A percentile compares a stretch with the other conserved stretches of the same genome.
Conservation (phyloP, 176 grass and related monocot genomes). For the Thinopyrum elongatum region DNA sequence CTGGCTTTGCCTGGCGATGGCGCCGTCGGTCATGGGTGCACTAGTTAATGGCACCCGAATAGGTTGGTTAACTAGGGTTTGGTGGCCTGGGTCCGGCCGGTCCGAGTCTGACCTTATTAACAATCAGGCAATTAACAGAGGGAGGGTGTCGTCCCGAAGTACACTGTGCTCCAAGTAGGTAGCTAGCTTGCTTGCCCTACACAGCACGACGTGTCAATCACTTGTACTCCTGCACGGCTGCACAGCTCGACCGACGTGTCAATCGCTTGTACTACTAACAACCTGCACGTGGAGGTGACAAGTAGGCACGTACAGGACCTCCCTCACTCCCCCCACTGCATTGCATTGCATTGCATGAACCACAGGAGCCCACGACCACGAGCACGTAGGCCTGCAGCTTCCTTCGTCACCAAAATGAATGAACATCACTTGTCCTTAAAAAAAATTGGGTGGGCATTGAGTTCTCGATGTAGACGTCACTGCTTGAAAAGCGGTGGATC, state of each 20-base stretch:
- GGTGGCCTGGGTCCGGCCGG: neutral
- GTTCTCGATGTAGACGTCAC: neutral
- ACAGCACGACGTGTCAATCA: neutral
- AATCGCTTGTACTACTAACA: neutral
- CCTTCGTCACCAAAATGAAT: neutral
- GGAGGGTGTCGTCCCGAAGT: neutral
- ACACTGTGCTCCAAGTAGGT: neutral
- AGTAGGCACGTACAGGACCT: neutral
- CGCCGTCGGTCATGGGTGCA: neutral
- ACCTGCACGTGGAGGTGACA: neutral
- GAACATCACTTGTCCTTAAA: neutral
- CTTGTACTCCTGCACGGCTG: neutral
- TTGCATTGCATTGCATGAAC: neutral
- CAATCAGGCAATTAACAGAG: neutral
- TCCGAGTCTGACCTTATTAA: too few relatives aligned
- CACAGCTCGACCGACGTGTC: neutral
- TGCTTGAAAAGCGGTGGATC: neutral
- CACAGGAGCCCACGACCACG: neutral
- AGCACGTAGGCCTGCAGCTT: neutral
- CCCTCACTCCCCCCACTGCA: neutral
- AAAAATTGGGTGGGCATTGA: neutral
- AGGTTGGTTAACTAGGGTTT: constrained; percentile 30
- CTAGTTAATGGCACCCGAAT: constrained; percentile 54
- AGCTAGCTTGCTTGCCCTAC: neutral
- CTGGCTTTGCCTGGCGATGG: neutral